Conservation (phyloP, 2,329 filamentous ascomycete species). For the Ophiocordyceps camponoti-rufipedis region DNA sequence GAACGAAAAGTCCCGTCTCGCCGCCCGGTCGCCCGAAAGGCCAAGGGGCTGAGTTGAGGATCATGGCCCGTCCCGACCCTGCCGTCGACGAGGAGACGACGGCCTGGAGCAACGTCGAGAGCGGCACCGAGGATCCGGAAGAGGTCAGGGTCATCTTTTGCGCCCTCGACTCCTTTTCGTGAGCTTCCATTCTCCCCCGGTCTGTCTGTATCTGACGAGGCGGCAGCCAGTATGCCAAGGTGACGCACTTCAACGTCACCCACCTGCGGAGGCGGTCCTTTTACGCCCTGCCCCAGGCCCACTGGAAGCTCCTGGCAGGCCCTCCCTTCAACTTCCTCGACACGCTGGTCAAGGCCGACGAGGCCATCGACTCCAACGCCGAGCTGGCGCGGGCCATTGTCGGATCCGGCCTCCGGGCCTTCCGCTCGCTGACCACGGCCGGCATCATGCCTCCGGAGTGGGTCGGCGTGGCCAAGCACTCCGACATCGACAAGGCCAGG, state of each 20-base stretch:
- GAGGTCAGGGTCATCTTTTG: conserved; percentile 66
- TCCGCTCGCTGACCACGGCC: conserved; percentile 29
- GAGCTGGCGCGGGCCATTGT: conserved; percentile 67
- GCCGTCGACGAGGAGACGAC: conserved; percentile 10
- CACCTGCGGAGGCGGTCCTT: conserved; percentile 83
- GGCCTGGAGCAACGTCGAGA: conserved; percentile 43
- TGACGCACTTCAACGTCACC: conserved; percentile 77
- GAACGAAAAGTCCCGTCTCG: background rate
- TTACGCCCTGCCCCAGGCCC: conserved; percentile 68
- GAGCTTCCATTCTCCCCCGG: conserved; percentile 17
- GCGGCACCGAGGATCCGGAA: conserved; percentile 55
- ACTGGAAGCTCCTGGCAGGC: conserved; percentile 67
- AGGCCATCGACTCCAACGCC: conserved; percentile 78
- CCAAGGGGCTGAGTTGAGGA: background rate
- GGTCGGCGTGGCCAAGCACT: conserved; percentile 49
- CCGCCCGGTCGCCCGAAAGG: background rate
- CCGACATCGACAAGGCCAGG: conserved; percentile 76
- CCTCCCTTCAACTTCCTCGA: conserved; percentile 72
- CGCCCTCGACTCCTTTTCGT: conserved; percentile 82
- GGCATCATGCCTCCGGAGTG: conserved; percentile 40
- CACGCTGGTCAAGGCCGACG: conserved; percentile 61
- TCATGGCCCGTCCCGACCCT: conserved; percentile 1
- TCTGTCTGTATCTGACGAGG: background rate
- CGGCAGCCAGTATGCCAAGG: conserved; percentile 61
- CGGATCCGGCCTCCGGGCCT: conserved; percentile 46